These are phyloP conservation scores for Solanum hybrid DNA, from an alignment of 305 asterid genomes.

Conservation along the genomic window DNA sequence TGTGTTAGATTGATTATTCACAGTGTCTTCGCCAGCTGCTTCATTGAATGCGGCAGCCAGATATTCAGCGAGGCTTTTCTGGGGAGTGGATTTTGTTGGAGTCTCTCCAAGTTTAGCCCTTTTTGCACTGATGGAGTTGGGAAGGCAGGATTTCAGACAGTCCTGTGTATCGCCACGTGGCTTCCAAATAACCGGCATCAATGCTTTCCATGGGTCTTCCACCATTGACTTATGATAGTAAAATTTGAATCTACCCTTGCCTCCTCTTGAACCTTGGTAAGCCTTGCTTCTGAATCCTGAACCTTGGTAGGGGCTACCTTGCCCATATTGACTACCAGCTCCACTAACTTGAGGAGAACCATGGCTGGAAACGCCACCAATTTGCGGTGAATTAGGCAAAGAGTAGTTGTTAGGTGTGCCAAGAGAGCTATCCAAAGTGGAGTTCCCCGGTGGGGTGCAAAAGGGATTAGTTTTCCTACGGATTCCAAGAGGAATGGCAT, in stretches of 20 bases:
- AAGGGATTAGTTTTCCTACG: conserved; percentile 21
- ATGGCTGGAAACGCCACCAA: conserved; percentile 14
- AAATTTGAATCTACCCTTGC: conserved; percentile 4
- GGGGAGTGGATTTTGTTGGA: conserved; percentile 24
- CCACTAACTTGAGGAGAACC: conserved; percentile 7
- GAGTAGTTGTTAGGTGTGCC: conserved; percentile 11
- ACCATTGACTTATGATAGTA: conserved; percentile 6
- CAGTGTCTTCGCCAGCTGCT: conserved; percentile 22
- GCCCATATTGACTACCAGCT: conserved; percentile 21
- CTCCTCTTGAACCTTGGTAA: conserved; percentile 28
- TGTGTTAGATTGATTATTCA: conserved; percentile 13
- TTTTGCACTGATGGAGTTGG: conserved; percentile 36
- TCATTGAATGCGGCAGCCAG: conserved; percentile 58
- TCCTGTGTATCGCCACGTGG: conserved; percentile 6
- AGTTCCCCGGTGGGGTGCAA: conserved; percentile 23
- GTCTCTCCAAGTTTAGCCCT: conserved; percentile 47
- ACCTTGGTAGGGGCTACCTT: conserved; percentile 21
- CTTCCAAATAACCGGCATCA: conserved; percentile 8
- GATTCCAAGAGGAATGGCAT: conserved; percentile 15
- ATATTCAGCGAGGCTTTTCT: conserved; percentile 64
- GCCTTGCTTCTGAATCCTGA: conserved; percentile 20
- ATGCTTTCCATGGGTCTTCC: conserved; percentile 8
- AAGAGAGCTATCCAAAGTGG: conserved; percentile 22
- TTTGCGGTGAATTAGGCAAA: conserved; percentile 26
- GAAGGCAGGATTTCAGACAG: conserved; percentile 32